Evolutionary conservation across 1,139 yeast species (phyloP).

Genomic region (Zygosaccharomyces pseudobailii): DNA sequence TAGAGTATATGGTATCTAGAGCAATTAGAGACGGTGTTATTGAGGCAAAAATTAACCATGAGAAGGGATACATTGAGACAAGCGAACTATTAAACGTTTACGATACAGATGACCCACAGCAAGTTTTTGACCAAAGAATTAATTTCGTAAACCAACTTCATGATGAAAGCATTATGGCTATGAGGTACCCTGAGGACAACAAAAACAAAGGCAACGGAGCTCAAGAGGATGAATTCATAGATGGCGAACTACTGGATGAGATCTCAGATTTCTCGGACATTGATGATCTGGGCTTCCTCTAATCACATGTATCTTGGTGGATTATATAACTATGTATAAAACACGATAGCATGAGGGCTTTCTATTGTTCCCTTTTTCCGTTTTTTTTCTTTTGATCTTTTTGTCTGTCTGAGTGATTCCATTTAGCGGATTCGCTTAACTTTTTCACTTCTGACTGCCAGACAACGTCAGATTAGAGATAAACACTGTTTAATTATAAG

Average conservation of each 20-base stretch:
- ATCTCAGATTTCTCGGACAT: slow-evolving; percentile 34
- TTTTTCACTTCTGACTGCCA: neutral
- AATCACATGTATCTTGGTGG: neutral
- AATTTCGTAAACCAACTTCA: slow-evolving; percentile 86
- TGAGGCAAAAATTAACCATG: slow-evolving; percentile 91
- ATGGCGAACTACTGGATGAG: slow-evolving; percentile 29
- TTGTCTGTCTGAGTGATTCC: too few relatives aligned
- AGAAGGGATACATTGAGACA: slow-evolving; percentile 86
- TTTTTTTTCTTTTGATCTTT: neutral
- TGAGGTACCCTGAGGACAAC: slow-evolving; percentile 70
- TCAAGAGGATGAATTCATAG: slow-evolving; percentile 21
- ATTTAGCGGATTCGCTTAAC: neutral
- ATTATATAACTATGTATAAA: slow-evolving; percentile 1
- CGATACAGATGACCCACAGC: slow-evolving; percentile 82
- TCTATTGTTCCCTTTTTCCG: neutral
- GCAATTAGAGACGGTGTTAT: slow-evolving; percentile 97
- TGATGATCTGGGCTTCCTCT: slow-evolving; percentile 30
- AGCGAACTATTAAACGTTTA: slow-evolving; percentile 82
- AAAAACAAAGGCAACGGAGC: slow-evolving; percentile 16
- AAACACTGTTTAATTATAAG: too few relatives aligned
- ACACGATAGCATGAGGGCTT: neutral
- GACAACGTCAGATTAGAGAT: neutral
- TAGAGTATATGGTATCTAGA: slow-evolving; percentile 94
- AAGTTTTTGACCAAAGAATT: slow-evolving; percentile 87
- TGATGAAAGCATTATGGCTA: slow-evolving; percentile 88